A percentile compares a stretch with the other conserved stretches of the same genome.
phyloP scores from a whole-genome alignment of 257 asterid species.

The Phtheirospermum japonicum region DNA sequence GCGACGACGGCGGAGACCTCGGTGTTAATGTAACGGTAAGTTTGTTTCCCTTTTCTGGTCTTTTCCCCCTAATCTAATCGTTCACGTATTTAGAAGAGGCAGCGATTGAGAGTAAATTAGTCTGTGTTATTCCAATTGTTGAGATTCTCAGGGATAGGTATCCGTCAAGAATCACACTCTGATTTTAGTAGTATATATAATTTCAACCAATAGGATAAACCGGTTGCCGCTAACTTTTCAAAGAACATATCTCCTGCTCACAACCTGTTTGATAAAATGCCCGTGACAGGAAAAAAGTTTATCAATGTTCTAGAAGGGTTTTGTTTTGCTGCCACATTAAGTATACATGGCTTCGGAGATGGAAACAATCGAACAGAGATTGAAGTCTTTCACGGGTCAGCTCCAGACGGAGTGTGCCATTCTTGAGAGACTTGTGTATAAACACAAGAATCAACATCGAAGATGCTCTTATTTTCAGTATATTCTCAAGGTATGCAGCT shows the following conservation, averaged over 20 bases:
- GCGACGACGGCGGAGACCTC: too few species aligned
- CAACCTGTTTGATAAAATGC: constrained; percentile 16
- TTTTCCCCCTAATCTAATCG: too few species aligned
- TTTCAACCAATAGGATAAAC: too few species aligned
- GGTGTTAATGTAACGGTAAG: too few species aligned
- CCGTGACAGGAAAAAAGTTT: constrained; percentile 15
- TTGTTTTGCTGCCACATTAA: constrained; percentile 1
- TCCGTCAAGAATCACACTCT: too few species aligned
- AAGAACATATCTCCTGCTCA: not conserved
- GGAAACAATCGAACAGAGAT: constrained; percentile 54
- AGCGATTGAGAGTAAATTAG: too few species aligned
- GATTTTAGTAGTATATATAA: too few species aligned
- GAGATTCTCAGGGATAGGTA: too few species aligned
- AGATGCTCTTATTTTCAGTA: constrained; percentile 78
- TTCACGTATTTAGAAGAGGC: too few species aligned
- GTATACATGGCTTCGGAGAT: constrained; percentile 53
- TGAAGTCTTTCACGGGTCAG: constrained; percentile 60
- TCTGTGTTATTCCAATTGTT: too few species aligned
- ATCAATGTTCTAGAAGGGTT: not conserved
- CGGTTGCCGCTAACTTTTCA: too few species aligned
- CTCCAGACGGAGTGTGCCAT: constrained; percentile 69
- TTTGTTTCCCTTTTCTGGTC: too few species aligned
- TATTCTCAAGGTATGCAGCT: constrained; percentile 65
- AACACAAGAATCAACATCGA: constrained; percentile 88
- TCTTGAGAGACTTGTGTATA: constrained; percentile 77